These are phyloP conservation scores for Lablab purpureus DNA, from an alignment of 306 rosid species.

Conservation along the genomic window DNA sequence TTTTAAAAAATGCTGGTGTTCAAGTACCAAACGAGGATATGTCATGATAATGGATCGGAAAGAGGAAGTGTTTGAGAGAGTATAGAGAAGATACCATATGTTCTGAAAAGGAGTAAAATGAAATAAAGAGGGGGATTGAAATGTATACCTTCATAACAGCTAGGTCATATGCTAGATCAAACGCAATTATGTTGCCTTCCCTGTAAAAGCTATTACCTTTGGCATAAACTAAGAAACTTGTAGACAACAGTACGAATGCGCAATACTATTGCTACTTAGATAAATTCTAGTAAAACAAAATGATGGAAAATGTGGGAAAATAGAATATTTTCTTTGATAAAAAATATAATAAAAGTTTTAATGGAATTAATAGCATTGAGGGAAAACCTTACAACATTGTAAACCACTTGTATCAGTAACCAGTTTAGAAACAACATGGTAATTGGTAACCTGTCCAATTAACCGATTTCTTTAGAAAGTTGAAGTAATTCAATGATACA, in stretches of 20 bases:
- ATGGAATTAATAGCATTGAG: slow-evolving; percentile 45
- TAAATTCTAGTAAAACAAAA: slow-evolving; percentile 24
- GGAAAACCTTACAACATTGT: slow-evolving; percentile 97
- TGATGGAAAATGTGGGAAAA: not conserved
- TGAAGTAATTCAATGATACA: too few relatives aligned
- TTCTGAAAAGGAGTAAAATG: not conserved
- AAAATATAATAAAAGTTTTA: slow-evolving; percentile 9
- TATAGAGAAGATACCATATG: not conserved
- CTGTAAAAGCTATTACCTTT: slow-evolving; percentile 73
- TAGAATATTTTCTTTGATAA: slow-evolving; percentile 15
- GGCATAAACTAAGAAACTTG: slow-evolving; percentile 82
- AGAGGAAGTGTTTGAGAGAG: not conserved
- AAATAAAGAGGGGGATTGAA: slow-evolving; percentile 26
- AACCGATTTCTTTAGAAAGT: too few relatives aligned
- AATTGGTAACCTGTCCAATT: slow-evolving; percentile 84
- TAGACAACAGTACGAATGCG: slow-evolving; percentile 22
- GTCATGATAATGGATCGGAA: not conserved
- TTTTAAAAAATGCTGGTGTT: not conserved
- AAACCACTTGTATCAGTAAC: slow-evolving; percentile 81
- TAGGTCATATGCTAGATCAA: slow-evolving; percentile 78
- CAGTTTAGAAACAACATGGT: slow-evolving; percentile 84
- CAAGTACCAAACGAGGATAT: not conserved
- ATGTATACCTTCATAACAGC: slow-evolving; percentile 87
- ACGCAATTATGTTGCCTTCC: slow-evolving; percentile 82
- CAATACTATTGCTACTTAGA: slow-evolving; percentile 16